These are phyloP conservation scores for Alisma plantagoaquatica DNA, from an alignment of 106 monocot genomes.

Conservation along the genomic window DNA sequence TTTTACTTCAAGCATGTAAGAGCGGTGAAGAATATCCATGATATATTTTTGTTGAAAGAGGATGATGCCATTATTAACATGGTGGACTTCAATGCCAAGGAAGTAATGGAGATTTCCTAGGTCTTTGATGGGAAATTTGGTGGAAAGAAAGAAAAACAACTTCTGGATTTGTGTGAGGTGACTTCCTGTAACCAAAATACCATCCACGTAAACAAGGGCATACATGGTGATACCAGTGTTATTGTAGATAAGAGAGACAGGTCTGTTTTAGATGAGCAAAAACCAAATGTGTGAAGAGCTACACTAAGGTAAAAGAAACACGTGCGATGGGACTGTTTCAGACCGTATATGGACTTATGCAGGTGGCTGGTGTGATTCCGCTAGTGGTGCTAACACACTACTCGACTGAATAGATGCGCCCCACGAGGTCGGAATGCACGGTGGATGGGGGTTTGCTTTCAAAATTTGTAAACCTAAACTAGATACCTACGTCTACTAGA, in stretches of 20 bases:
- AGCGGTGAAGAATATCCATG: too few species aligned
- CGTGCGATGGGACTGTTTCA: background rate
- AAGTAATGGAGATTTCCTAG: background rate
- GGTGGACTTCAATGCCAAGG: background rate
- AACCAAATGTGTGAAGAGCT: background rate
- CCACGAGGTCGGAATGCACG: too few species aligned
- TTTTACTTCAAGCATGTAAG: too few species aligned
- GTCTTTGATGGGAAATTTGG: background rate
- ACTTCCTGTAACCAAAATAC: background rate
- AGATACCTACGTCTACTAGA: too few species aligned
- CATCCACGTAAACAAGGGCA: conserved; percentile 1
- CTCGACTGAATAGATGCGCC: too few species aligned
- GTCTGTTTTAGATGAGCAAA: background rate
- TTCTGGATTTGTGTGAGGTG: background rate
- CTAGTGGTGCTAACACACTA: too few species aligned
- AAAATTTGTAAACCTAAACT: too few species aligned
- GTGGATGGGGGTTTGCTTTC: too few species aligned
- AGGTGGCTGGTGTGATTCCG: too few species aligned
- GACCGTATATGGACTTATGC: background rate
- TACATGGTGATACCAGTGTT: background rate
- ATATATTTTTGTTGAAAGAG: too few species aligned
- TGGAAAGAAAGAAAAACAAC: background rate
- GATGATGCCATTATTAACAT: too few species aligned
- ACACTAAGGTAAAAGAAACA: background rate
- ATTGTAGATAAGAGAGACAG: background rate